Evolutionary conservation across 169 alveolate genomes (phyloP).

Genomic region (Babesia bovis): DNA sequence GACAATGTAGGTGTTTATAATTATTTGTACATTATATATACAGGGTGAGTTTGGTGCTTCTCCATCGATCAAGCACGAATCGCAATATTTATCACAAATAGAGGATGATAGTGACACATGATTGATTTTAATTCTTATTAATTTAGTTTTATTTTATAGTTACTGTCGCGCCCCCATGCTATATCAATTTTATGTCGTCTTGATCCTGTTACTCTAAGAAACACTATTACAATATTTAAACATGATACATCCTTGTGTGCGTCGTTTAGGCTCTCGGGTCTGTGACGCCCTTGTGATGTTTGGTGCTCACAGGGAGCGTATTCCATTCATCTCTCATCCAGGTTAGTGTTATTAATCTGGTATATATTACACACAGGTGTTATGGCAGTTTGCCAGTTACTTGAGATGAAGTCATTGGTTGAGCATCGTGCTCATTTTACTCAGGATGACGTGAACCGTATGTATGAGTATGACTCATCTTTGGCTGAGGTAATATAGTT

Average conservation of each 20-base stretch:
- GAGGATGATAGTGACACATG: slow-evolving; percentile 30
- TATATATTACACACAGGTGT: slow-evolving; percentile 57
- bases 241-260: slow-evolving; percentile 21
- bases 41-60: slow-evolving; percentile 34
- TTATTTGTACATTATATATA: neutral
- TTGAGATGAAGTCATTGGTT: slow-evolving; percentile 78
- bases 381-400: slow-evolving; percentile 79
- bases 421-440: slow-evolving; percentile 80
- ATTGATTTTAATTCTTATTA: neutral
- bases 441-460: slow-evolving; percentile 79
- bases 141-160: neutral
- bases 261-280: slow-evolving; percentile 55
- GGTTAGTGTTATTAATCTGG: slow-evolving; percentile 43
- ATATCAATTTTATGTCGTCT: too few species aligned
- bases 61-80: slow-evolving; percentile 5
- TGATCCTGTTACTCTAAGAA: neutral
- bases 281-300: slow-evolving; percentile 79
- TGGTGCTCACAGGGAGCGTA: slow-evolving; percentile 72
- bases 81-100: neutral
- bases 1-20: slow-evolving; percentile 48
- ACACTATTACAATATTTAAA: neutral
- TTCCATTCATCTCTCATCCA: slow-evolving; percentile 81
- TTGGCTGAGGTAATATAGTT: slow-evolving; percentile 61
- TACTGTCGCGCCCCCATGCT: slow-evolving; percentile 28
- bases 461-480: slow-evolving; percentile 76